phyloP scores from a whole-genome alignment of 2,329 filamentous ascomycete genomes.

The Clarireedia paspali region DNA sequence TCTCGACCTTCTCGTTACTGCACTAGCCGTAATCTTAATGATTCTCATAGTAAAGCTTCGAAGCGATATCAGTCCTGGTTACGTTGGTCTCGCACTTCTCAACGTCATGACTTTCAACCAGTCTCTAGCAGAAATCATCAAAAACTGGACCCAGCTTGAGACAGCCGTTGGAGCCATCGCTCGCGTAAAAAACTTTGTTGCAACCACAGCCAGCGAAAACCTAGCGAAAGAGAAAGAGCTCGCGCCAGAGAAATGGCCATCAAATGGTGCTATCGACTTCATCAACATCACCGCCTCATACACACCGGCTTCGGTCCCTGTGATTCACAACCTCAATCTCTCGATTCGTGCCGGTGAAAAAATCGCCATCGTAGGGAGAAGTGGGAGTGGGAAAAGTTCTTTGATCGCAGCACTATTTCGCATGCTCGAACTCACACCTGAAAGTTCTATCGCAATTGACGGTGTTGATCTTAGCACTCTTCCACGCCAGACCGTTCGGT shows the following conservation, averaged over 20 bases:
- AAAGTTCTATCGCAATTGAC: slow-evolving; percentile 37
- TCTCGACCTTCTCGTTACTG: slow-evolving; percentile 18
- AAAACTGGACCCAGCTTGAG: slow-evolving; percentile 24
- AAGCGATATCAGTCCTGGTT: slow-evolving; percentile 20
- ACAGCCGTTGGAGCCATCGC: slow-evolving; percentile 24
- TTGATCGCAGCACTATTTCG: slow-evolving; percentile 42
- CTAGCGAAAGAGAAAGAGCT: slow-evolving; percentile 9
- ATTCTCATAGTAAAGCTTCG: slow-evolving; percentile 30
- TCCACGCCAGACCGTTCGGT: slow-evolving; percentile 38
- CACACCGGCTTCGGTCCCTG: slow-evolving; percentile 16
- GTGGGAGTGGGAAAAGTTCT: slow-evolving; percentile 35
- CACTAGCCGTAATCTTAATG: slow-evolving; percentile 29
- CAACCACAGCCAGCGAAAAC: slow-evolving; percentile 15
- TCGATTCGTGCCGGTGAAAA: slow-evolving; percentile 46
- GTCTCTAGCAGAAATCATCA: slow-evolving; percentile 18
- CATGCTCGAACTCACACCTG: slow-evolving; percentile 38
- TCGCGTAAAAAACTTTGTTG: slow-evolving; percentile 15
- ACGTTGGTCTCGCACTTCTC: slow-evolving; percentile 26
- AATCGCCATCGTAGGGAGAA: slow-evolving; percentile 41
- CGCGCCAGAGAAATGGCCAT: slow-evolving; percentile 19
- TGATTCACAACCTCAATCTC: slow-evolving; percentile 30
- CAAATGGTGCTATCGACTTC: slow-evolving; percentile 29
- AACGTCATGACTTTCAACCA: slow-evolving; percentile 26
- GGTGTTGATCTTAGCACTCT: slow-evolving; percentile 38
- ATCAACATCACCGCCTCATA: slow-evolving; percentile 27